Evolutionary conservation across 257 asterid species (phyloP).

Genomic region (Solanum gracilifrons): DNA sequence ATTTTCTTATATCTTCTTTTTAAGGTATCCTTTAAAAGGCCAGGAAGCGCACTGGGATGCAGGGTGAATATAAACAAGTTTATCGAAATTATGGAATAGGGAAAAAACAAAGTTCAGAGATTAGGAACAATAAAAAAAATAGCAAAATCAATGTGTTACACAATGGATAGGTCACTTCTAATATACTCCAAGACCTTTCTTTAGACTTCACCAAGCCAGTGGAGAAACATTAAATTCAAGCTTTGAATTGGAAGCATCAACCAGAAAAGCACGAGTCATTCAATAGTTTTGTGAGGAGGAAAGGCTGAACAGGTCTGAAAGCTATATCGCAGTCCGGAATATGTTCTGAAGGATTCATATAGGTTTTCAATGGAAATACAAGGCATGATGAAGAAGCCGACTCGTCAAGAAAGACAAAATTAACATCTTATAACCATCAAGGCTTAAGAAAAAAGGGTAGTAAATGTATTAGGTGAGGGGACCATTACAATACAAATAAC

Average conservation of each 20-base stretch:
- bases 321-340: not conserved
- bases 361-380: not conserved
- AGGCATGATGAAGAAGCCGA: not conserved
- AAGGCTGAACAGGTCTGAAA: not conserved
- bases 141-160: not conserved
- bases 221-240: not conserved
- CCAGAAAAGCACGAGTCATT: not conserved
- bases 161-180: not conserved
- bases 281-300: not conserved
- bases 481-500: not conserved
- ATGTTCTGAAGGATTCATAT: not conserved
- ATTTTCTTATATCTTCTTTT: not conserved
- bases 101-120: not conserved
- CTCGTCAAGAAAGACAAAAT: not conserved
- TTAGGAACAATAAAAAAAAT: not conserved
- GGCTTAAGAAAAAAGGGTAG: not conserved
- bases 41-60: not conserved
- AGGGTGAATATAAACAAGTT: not conserved
- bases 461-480: not conserved
- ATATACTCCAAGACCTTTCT: not conserved
- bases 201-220: not conserved
- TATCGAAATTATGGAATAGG: not conserved
- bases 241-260: not conserved
- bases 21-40: not conserved
- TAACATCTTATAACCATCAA: not conserved